Evolutionary conservation across 2,329 filamentous ascomycete genomes (phyloP).

Genomic region (Huntiella moniliformis): DNA sequence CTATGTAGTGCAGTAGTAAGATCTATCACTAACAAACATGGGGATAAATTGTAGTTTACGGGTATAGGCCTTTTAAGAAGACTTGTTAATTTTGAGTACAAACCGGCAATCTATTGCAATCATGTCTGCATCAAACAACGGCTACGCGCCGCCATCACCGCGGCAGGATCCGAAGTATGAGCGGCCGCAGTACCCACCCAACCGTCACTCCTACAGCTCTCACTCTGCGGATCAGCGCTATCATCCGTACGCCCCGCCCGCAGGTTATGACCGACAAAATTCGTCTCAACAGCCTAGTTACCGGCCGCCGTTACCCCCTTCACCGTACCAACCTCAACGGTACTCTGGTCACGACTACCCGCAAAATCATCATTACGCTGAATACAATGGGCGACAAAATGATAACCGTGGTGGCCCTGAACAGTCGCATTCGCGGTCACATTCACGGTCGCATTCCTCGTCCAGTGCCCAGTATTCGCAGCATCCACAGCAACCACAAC

Average conservation of each 20-base stretch:
- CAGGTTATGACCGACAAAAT: background rate
- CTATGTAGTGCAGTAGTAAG: too few relatives aligned
- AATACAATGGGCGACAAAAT: conserved; percentile 15
- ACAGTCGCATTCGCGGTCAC: conserved; percentile 14
- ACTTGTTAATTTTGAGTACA: too few relatives aligned
- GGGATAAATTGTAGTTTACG: too few relatives aligned
- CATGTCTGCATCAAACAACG: background rate
- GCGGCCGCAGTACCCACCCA: conserved; percentile 1
- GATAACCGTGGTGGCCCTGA: conserved; percentile 3
- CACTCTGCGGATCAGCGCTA: background rate
- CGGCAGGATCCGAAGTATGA: background rate
- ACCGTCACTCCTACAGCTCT: background rate
- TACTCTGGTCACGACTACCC: background rate
- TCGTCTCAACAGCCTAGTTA: conserved; percentile 1
- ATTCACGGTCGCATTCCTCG: conserved; percentile 8
- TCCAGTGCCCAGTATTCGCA: conserved; percentile 9
- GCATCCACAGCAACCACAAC: conserved; percentile 2
- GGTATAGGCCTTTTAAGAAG: too few relatives aligned
- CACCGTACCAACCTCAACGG: conserved; percentile 1
- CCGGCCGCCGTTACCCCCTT: background rate
- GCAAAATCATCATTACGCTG: conserved; percentile 11
- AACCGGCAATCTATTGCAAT: too few relatives aligned
- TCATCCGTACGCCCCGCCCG: background rate
- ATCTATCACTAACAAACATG: too few relatives aligned
- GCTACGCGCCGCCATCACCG: background rate